Evolutionary conservation across 2,329 filamentous ascomycete genomes (phyloP), one percentile per base, ranked within the genome.

Genomic region (Beauveria sp.): DNA sequence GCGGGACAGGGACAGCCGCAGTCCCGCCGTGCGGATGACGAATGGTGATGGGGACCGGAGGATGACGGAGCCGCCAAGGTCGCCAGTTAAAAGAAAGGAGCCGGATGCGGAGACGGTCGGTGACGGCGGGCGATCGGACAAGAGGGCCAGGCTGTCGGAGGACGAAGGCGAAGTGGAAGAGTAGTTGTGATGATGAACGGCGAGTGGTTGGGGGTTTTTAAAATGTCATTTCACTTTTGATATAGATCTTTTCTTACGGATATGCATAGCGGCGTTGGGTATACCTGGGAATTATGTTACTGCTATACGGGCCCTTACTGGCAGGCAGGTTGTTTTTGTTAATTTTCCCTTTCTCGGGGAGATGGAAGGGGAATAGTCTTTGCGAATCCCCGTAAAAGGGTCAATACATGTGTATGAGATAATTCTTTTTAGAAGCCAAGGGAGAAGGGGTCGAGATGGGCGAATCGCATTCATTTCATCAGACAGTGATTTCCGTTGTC

Each of bases 101-200:
- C 61, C 72, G 8, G 77, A 78, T 14, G 67, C 68, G 5, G 71
- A 74, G 31, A 67, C 70, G 2, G 62, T 68, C 14, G 64, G 63
- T 0, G 69, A 72, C 3, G 75, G 75, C 40, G 73, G 70, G 26
- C 71, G 74, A 26, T 74, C 75, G 1, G 73, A 75, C 64, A 81
- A 81, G 64, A 73, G 77, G n/a, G 74, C 73, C 53, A 74, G 75
- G 56, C 69, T 79, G 31, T 80, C 77, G 0, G 76, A 79, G 60
- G 79, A 81, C 54, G 79, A 81, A 63, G 79, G 79, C 38, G 79
- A 81, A 65, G 73, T 81, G 43, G 67, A 75, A 38, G 75, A 77
- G 63, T 71, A 73, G 42, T 14, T 38, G 34, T 38, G 34, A 6
- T 38, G 3, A 34, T 34, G 34, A 38, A 38, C 12, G 34, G 34